Evolutionary conservation across 169 alveolate genomes (phyloP).

Genomic region (Besnoitia besnoiti): DNA sequence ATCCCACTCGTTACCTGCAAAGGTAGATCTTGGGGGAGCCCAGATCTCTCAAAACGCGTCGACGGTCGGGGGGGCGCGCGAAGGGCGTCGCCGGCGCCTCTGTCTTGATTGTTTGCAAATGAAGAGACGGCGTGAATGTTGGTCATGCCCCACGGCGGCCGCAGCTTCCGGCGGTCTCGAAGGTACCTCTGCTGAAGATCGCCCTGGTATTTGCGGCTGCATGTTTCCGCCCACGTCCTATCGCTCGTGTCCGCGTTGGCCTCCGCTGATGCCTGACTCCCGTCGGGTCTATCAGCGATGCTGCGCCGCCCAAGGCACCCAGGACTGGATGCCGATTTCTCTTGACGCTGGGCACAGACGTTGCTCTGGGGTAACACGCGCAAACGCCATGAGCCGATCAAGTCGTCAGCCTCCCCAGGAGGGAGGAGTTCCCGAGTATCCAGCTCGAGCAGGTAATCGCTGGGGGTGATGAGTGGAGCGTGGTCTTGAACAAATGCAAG

Average conservation of each 20-base stretch:
- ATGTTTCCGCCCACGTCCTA: background rate
- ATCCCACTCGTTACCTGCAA: background rate
- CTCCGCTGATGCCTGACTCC: too few relatives aligned
- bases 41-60: background rate
- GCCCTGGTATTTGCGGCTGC: background rate
- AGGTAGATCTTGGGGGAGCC: background rate
- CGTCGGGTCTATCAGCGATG: background rate
- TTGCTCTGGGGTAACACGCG: background rate
- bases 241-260: background rate
- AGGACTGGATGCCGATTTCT: background rate
- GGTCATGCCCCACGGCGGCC: conserved; percentile 35
- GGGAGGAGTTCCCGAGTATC: background rate
- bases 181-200: conserved; percentile 4
- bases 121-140: background rate
- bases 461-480: conserved; percentile 30
- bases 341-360: background rate
- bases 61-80: background rate
- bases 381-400: background rate
- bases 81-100: background rate
- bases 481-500: background rate
- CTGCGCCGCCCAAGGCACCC: background rate
- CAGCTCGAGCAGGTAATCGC: background rate
- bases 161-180: background rate
- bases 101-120: background rate
- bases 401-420: background rate